Evolutionary conservation across 768 basidiomycete genomes (phyloP), one percentile per base, ranked within the genome.

Genomic region (Hypholoma sublateritium): DNA sequence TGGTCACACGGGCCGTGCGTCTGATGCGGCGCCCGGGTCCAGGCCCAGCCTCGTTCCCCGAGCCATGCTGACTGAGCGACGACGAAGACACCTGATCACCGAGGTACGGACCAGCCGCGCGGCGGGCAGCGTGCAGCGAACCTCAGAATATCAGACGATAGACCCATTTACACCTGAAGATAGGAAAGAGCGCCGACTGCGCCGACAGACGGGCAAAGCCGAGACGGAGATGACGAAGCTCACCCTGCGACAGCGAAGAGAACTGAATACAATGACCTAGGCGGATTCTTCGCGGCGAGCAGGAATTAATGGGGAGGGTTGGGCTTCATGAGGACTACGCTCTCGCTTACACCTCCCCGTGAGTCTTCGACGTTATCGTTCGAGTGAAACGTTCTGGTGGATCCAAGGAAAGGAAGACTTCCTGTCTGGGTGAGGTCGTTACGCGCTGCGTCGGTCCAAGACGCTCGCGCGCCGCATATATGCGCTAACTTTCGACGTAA

Each of bases 301-400:
- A 9, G 17, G 25, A 28, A 28, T 24, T 16, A 32, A 45, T 34
- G 41, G 28, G 39, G 56, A 54, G 34, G 52, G 61, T 55, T 59
- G 47, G 46, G 58, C 37, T 62, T 59, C 58, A 49, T 48, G 58
- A 62, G 61, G 50, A 59, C 58, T 52, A 34, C 61, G 61, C 61
- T 62, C 61, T 34, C 58, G 57, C 58, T 54, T 59, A 57, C 49
- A 58, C 56, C 53, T 55, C 57, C 43, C 42, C 16, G 14, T 34
- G 21, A 41, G 41, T 32, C 50, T 32, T 14, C 4, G 2, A 56
- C 13, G 4, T 12, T 3, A 22, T 19, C 17, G 17, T 8, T 21
- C 2, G 37, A 4, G 19, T 24, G 19, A 12, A 11, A 36, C 14
- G 12, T 19, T 34, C 50, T 21, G n/a, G 14, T 8, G 12, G 8